Base-by-base conservation (phyloP, 805 yeast genomes). In the Starmerella apicola region DNA sequence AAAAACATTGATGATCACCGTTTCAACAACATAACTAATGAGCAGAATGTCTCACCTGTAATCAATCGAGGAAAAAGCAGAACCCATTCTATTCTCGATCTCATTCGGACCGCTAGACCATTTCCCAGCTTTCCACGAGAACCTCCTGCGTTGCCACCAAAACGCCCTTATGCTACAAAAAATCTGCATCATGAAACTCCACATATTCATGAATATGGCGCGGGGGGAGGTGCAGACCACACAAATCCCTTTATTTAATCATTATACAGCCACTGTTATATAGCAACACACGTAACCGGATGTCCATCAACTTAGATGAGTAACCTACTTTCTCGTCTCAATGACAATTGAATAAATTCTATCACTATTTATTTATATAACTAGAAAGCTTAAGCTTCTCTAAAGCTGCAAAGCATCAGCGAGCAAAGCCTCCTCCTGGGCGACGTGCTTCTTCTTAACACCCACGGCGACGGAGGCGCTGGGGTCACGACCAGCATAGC, bases 381-480 rank as follows among this genome's bases (percentile, higher is more conserved):
- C n/a, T n/a, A n/a, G n/a, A n/a, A n/a, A n/a, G n/a, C n/a, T n/a
- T n/a, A n/a, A n/a, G n/a, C n/a, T n/a, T n/a, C 15, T 27, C 31
- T 28, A 38, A 9, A 46, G 34, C 34, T 42, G 39, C 18, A 83
- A 80, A 45, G 79, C 94, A 41, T 81, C 93, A 44, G 70, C 67
- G 61, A 88, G 70, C 71, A 91, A 83, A 28, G 78, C 77, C 52
- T 76, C 80, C 68, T 91, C 97, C 70, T 91, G 95, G 49, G 79
- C 78, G 47, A 63, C 59, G 64, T 91, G 98, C 75, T 76, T 76
- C 49, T 77, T 65, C 76, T 91, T 91, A 47, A 82, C 70, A 66
- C 98, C 98, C 51, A 97, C 95, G 57, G 99, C 98, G 58, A 91
- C 95, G 47, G 95, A 79, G 34, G 97, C 97, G 61, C 88, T 78